phyloP scores from a whole-genome alignment of 257 asterid genomes.

The Perilla frutescens region DNA sequence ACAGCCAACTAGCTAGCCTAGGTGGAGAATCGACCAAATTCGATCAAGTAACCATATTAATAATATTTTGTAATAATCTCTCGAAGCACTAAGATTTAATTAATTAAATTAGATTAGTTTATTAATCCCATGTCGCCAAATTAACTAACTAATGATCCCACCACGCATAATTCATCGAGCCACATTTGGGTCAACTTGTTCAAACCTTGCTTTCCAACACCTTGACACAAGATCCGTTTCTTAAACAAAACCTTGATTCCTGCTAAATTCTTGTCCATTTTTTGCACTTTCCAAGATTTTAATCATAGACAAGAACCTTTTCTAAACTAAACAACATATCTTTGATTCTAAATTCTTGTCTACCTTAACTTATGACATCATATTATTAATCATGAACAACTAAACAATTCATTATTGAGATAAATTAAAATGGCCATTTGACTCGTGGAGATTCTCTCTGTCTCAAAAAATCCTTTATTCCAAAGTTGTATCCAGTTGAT shows the following conservation, averaged over 20 bases:
- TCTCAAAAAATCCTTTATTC: too few relatives aligned
- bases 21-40: slow-evolving; percentile 39
- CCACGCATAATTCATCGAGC: slow-evolving; percentile 62
- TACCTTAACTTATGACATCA: slow-evolving; percentile 13
- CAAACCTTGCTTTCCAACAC: slow-evolving; percentile 41
- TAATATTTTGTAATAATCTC: background rate
- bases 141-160: slow-evolving; percentile 35
- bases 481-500: too few relatives aligned
- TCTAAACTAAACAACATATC: slow-evolving; percentile 26
- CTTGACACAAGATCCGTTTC: slow-evolving; percentile 38
- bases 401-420: background rate
- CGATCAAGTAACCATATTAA: background rate
- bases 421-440: background rate
- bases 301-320: slow-evolving; percentile 33
- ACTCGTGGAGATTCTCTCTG: background rate
- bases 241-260: slow-evolving; percentile 37
- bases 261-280: slow-evolving; percentile 45
- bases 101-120: slow-evolving; percentile 18
- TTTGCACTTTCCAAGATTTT: slow-evolving; percentile 28
- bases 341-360: slow-evolving; percentile 37
- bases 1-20: slow-evolving; percentile 38
- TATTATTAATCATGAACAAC: background rate
- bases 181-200: slow-evolving; percentile 49
- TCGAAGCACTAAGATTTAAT: slow-evolving; percentile 50
- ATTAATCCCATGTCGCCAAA: slow-evolving; percentile 21